Percentiles rank a stretch among this genome's conserved stretches.
Conservation (phyloP, 106 monocot species). For the Alisma plantagoaquatica region DNA sequence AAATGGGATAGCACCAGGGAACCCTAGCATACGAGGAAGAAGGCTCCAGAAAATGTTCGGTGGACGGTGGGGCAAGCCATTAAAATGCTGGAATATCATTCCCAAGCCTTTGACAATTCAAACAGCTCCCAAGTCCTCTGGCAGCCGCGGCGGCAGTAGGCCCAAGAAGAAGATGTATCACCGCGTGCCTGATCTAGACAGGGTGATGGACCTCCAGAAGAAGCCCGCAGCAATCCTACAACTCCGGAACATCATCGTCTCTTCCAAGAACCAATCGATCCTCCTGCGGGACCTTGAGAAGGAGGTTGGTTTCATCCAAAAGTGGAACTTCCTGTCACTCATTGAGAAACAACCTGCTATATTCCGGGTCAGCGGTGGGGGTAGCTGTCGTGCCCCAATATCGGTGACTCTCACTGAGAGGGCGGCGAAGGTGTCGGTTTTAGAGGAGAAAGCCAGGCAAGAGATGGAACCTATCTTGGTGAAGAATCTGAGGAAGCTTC, state of each 20-base stretch:
- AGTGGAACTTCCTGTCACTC: constrained; percentile 74
- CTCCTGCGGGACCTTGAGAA: constrained; percentile 93
- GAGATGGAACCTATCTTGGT: constrained; percentile 84
- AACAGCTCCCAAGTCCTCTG: constrained; percentile 18
- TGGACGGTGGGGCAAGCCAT: too few relatives aligned
- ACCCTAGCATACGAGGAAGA: too few relatives aligned
- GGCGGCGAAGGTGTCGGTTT: constrained; percentile 33
- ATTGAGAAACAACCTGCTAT: constrained; percentile 62
- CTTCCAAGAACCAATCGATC: constrained; percentile 30
- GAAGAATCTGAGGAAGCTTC: constrained; percentile 52
- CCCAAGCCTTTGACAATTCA: neutral
- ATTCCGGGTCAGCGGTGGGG: constrained; percentile 68
- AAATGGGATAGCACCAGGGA: too few relatives aligned
- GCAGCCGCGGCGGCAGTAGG: constrained; percentile 22
- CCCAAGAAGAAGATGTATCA: constrained; percentile 89
- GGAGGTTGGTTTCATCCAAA: constrained; percentile 79
- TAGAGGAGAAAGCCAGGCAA: constrained; percentile 32
- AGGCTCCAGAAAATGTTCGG: too few relatives aligned
- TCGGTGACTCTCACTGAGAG: constrained; percentile 56
- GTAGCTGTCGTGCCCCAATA: constrained; percentile 28
- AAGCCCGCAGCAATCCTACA: constrained; percentile 61
- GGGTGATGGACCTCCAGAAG: constrained; percentile 77
- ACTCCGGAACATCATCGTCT: constrained; percentile 42
- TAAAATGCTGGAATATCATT: too few relatives aligned
- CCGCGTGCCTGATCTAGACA: constrained; percentile 70